These are phyloP conservation scores for Fusarium sp. DNA, from an alignment of 2,329 filamentous ascomycete genomes.

Conservation along the genomic window DNA sequence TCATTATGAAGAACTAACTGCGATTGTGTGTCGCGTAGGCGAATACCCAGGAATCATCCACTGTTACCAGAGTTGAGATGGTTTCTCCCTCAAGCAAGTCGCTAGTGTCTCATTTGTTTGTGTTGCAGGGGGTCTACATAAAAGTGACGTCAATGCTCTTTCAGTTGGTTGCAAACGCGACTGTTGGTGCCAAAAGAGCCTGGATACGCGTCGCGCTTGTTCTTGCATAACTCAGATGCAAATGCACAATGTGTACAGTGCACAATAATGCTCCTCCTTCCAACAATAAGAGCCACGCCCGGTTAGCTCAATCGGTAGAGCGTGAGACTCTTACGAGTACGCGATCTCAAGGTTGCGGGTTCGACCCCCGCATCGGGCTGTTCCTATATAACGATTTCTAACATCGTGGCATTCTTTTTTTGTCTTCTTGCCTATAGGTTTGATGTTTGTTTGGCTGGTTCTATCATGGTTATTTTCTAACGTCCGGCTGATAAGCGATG, in stretches of 20 bases:
- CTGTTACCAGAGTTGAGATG: not conserved
- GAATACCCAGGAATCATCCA: too few species aligned
- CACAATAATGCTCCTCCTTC: accelerated
- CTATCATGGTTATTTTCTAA: not conserved
- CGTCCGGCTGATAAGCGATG: not conserved
- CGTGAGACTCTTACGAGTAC: conserved; percentile 71
- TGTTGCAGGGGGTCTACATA: not conserved
- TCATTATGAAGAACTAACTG: accelerated
- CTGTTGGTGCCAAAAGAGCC: not conserved
- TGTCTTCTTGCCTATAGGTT: not conserved
- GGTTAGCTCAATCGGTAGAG: conserved; percentile 63
- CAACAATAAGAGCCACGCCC: conserved; percentile 51
- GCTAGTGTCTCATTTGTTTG: not conserved
- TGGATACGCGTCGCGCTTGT: not conserved
- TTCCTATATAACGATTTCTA: conserved; percentile 48
- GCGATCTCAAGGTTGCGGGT: conserved; percentile 68
- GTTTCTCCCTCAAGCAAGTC: too few species aligned
- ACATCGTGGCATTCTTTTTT: conserved; percentile 25
- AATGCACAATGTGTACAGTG: not conserved
- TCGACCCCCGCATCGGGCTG: conserved; percentile 61
- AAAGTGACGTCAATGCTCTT: not conserved
- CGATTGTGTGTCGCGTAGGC: not conserved
- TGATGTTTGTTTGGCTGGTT: too few species aligned
- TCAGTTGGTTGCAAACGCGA: not conserved
- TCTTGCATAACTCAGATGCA: not conserved